Base-by-base conservation (phyloP, 1,139 yeast genomes). In the Blastobotrys indianensis region DNA sequence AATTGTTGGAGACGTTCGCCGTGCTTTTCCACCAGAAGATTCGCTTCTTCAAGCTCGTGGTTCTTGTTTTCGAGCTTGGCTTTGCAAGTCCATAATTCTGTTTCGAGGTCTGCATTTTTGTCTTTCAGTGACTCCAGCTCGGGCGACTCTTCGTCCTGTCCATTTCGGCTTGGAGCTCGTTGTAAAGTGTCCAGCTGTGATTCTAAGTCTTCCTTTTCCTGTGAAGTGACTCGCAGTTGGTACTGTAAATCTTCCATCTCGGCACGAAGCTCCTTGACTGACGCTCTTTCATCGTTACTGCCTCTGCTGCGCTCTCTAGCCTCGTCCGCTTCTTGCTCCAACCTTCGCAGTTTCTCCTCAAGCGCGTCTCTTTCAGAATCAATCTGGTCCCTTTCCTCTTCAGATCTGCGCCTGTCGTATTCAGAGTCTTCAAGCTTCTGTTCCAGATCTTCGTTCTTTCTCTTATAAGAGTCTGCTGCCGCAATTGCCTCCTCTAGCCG, bases 131-230 rank as follows among this genome's bases (percentile, higher is more conserved):
- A 29, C n/a, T 15, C 15, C 3, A 23, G 29, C 11, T 34, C 32
- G 25, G 34, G 8, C 28, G 23, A 20, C n/a, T 29, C 16, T 38
- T 48, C 51, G 2, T 42, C 38, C 8, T 37, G 52, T 48, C 16
- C 48, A 33, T 8, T 41, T 40, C 30, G n/a, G 8, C 23, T 25
- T 20, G 34, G 33, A 13, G 15, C 32, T 54, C 20, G 56, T 16
- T 57, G 35, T 38, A 53, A 58, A 16, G 51, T 44, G 32, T 58
- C 56, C 31, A 52, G 41, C 41, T 58, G 58, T 2, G 48, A 51
- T 39, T 64, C 63, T 47, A 58, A 51, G 29, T 57, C 53, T 41
- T 55, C 48, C 16, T 46, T 43, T 17, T 37, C 43, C 44, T 46
- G 52, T 32, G 37, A 51, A 38, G 39, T 56, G 29, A 55, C 50